phyloP scores from a whole-genome alignment of 352 stramenopile genomes.

The Globisporangium apiculatum region DNA sequence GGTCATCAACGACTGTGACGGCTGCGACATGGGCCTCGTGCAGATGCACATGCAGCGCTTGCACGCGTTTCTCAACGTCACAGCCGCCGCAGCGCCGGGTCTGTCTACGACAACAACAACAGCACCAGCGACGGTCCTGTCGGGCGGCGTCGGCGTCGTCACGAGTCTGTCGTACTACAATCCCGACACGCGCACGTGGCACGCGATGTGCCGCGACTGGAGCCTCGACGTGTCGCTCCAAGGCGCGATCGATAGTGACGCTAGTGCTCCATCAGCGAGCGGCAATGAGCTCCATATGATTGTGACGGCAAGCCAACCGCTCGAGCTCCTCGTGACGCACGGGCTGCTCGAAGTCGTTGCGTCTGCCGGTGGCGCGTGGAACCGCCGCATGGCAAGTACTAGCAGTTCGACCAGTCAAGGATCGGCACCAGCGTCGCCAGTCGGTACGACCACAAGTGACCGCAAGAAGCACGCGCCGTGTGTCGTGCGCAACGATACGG shows the following conservation, averaged over 20 bases:
- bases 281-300: conserved; percentile 71
- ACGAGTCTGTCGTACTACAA: conserved; percentile 78
- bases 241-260: conserved; percentile 19
- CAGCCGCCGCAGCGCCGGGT: conserved; percentile 22
- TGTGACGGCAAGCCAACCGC: conserved; percentile 54
- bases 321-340: conserved; percentile 75
- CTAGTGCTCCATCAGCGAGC: conserved; percentile 6
- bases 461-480: conserved; percentile 53
- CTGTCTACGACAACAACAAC: neutral
- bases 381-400: conserved; percentile 19
- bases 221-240: conserved; percentile 60
- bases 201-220: conserved; percentile 79
- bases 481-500: conserved; percentile 75
- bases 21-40: conserved; percentile 79
- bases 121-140: conserved; percentile 43
- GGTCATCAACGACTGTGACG: conserved; percentile 82
- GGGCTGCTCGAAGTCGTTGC: conserved; percentile 69
- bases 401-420: neutral
- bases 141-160: conserved; percentile 54
- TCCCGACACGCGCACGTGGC: conserved; percentile 72
- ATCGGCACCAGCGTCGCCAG: conserved; percentile 13
- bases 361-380: conserved; percentile 72
- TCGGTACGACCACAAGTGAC: conserved; percentile 8
- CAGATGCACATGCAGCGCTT: conserved; percentile 68
- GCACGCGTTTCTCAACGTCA: conserved; percentile 73